Base-by-base conservation (phyloP, 768 basidiomycete species). In the Exsudoporus frostii region DNA sequence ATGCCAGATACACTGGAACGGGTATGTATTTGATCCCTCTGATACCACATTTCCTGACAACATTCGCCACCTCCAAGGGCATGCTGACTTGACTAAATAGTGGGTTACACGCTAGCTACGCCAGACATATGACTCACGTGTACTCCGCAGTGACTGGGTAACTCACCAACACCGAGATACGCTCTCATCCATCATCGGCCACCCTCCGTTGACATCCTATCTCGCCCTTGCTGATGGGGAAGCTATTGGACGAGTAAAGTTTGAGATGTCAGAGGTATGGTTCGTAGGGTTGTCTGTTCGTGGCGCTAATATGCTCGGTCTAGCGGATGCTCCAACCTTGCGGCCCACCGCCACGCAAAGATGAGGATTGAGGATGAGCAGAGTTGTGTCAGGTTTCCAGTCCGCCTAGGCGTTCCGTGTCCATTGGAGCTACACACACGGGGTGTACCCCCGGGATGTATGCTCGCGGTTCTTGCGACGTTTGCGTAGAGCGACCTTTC, bases 101-200 rank as follows among this genome's bases (percentile, higher is more conserved):
- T 97, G 63, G 57, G 92, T 75, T 36, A 24, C 22, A 17, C 14
- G 10, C 37, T 48, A n/a, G n/a, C 24, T 39, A 19, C 32, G 1
- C 11, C 25, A 37, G 29, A 57, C 42, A 32, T 30, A 38, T 38
- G 44, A 45, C 44, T 51, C 11, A 60, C 60, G 57, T 64, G 59
- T 19, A 36, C 30, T 48, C 5, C 65, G 8, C 29, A 98, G 96
- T 72, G 96, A 98, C 67, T 98, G 96, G 96, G 72, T 96, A 42
- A 97, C 93, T 7, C 92, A 98, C 72, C 96, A 98, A 66, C 95
- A 98, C 73, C 85, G 96, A 38, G 96, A 98, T 69, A 95, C 93
- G n/a, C 75, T 92, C 55, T 76, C 95, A 22, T 89, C 95, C 9
- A 94, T 98, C 57, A 85, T 94, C 41, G 93, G 96, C 2, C 97